Evolutionary conservation across 768 basidiomycete genomes (phyloP), one percentile per base, ranked within the genome.

Genomic region (Tricholoma hemisulphureum): DNA sequence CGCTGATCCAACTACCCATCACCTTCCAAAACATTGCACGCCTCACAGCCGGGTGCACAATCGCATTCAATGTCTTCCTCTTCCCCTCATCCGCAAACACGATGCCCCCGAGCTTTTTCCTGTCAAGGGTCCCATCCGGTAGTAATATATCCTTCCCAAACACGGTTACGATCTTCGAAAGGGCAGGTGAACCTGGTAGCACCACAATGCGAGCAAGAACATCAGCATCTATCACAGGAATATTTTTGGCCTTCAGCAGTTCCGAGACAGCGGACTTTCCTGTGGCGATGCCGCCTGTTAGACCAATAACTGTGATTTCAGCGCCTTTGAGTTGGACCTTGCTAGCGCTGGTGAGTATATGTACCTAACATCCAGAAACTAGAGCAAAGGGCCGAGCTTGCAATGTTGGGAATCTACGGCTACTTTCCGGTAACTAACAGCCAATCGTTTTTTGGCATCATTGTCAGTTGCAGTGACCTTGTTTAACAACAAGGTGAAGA

Each of bases 141-240:
- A 77, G 74, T 8, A 97, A 77, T 1, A 98, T 77, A 10, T 80
- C 81, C 1, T 69, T 65, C 0, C 97, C 95, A 69, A 98, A 98
- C 28, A 79, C 75, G 6, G 75, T 62, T 34, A 85, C 79, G 56
- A 98, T 91, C 23, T 83, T 76, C 26, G 73, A 72, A 65, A 93
- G 88, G 0, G 80, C 90, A 9, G 80, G 80, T 11, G 91, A 91
- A 45, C 93, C 91, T 2, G 95, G 95, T 58, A 84, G 81, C 56
- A 98, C 90, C 56, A 91, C 94, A 63, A 86, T 74, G 35, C 95
- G 88, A 3, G 95, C 93, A 51, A 98, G 80, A 14, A 91, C 61
- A 77, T 98, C 96, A 2, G 96, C 95, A 68, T 99, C 97, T 64
- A 98, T 82, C 63, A 98, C 76, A n/a, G 93, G 91, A 28, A 98